A percentile compares a stretch with the other conserved stretches of the same genome.
These are phyloP conservation scores for Apiotrichum domesticum DNA, from an alignment of 1,284 basidiomycete species.

Conservation along the genomic window DNA sequence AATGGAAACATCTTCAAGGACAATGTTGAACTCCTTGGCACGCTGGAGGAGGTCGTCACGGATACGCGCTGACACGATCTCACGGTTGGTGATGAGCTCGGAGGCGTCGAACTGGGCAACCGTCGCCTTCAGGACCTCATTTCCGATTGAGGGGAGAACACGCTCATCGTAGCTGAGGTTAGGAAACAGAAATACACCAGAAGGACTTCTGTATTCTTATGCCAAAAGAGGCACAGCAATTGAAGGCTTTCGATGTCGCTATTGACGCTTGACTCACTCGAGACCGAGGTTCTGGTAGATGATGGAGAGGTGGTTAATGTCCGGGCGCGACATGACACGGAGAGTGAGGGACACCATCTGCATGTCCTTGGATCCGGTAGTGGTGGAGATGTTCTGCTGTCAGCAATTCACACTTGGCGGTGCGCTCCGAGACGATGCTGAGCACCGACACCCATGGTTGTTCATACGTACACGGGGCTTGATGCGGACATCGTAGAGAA, in stretches of 20 bases:
- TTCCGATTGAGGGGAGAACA: slow-evolving; percentile 87
- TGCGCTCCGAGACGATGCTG: too few relatives aligned
- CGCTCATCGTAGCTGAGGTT: slow-evolving; percentile 75
- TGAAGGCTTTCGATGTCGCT: too few relatives aligned
- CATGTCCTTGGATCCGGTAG: slow-evolving; percentile 55
- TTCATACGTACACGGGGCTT: slow-evolving; percentile 58
- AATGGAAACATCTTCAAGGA: slow-evolving; percentile 95
- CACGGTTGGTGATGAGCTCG: slow-evolving; percentile 71
- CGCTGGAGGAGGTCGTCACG: slow-evolving; percentile 86
- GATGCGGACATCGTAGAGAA: slow-evolving; percentile 95
- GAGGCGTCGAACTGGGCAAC: slow-evolving; percentile 97
- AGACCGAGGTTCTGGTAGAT: slow-evolving; percentile 92
- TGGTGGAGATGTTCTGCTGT: slow-evolving; percentile 81
- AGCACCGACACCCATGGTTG: too few relatives aligned
- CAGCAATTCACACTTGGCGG: neutral
- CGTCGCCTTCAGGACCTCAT: slow-evolving; percentile 95
- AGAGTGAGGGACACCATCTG: slow-evolving; percentile 98
- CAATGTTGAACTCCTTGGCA: slow-evolving; percentile 93
- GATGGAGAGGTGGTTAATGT: slow-evolving; percentile 77
- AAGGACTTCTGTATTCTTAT: too few relatives aligned
- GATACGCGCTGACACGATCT: slow-evolving; percentile 60
- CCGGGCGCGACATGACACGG: slow-evolving; percentile 89
- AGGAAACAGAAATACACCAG: neutral
- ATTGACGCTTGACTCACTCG: slow-evolving; percentile 51
- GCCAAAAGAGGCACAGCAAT: too few relatives aligned